A percentile compares a stretch with the other conserved stretches of the same genome.
Conservation (phyloP, 2,329 filamentous ascomycete species). For the Epichloe brachyelytri region DNA sequence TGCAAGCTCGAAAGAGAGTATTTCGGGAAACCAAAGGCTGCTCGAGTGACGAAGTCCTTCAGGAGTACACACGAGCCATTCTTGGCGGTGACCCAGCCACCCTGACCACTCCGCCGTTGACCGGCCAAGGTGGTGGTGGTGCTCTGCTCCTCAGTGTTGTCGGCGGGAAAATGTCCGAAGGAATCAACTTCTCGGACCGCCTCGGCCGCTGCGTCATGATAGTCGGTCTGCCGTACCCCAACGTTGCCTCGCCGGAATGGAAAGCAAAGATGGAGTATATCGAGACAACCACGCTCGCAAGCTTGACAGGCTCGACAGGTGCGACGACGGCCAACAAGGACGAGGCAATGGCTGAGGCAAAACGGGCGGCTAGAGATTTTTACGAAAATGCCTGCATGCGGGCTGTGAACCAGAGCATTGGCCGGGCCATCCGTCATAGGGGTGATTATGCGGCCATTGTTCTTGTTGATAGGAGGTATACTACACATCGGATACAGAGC, state of each 20-base stretch:
- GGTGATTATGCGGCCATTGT: slow-evolving; percentile 86
- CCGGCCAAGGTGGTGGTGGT: slow-evolving; percentile 31
- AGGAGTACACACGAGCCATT: slow-evolving; percentile 60
- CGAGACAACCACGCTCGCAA: slow-evolving; percentile 41
- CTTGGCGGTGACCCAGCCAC: slow-evolving; percentile 20
- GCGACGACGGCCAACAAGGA: slow-evolving; percentile 10
- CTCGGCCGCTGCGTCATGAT: slow-evolving; percentile 83
- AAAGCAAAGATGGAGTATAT: slow-evolving; percentile 83
- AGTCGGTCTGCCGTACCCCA: slow-evolving; percentile 88
- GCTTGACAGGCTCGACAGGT: slow-evolving; percentile 16
- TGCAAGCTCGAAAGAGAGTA: slow-evolving; percentile 47
- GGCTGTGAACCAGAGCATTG: slow-evolving; percentile 93
- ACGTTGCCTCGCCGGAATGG: slow-evolving; percentile 82
- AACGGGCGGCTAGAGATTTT: slow-evolving; percentile 58
- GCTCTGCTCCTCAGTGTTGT: slow-evolving; percentile 82
- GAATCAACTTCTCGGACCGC: slow-evolving; percentile 92
- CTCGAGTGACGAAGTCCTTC: slow-evolving; percentile 56
- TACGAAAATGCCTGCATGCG: slow-evolving; percentile 96
- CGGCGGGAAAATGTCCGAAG: slow-evolving; percentile 89
- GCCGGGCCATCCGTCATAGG: slow-evolving; percentile 76
- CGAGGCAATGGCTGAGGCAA: slow-evolving; percentile 22
- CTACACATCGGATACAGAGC: slow-evolving; percentile 53
- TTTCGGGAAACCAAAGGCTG: slow-evolving; percentile 44
- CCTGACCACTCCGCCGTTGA: not conserved
- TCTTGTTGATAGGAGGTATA: slow-evolving; percentile 70